Conservation (phyloP, 1,284 basidiomycete genomes). For the Chiua sp. region DNA sequence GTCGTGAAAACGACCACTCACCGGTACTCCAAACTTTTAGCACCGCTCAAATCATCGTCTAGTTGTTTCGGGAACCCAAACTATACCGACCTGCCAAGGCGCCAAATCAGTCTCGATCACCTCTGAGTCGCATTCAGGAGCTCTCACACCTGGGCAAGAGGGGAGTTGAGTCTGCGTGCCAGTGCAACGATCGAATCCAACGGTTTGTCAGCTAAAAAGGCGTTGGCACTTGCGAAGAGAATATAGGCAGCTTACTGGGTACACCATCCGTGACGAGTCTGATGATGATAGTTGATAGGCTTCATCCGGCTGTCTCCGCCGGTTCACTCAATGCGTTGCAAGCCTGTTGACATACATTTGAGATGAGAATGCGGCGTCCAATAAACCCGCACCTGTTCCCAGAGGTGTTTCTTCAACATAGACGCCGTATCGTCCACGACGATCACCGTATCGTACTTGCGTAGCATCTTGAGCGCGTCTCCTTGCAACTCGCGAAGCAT, state of each 20-base stretch:
- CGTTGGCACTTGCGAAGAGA: not conserved
- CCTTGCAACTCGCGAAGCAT: conserved; percentile 39
- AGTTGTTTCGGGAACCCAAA: conserved; percentile 59
- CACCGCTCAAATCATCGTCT: conserved; percentile 50
- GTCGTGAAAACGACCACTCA: conserved; percentile 20
- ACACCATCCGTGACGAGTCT: conserved; percentile 70
- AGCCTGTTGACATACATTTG: conserved; percentile 6
- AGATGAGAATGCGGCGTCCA: too few relatives aligned
- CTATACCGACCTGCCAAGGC: conserved; percentile 52
- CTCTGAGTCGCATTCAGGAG: not conserved
- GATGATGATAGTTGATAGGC: conserved; percentile 63
- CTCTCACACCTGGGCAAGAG: conserved; percentile 54
- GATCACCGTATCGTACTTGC: conserved; percentile 56
- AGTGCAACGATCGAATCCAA: conserved; percentile 52
- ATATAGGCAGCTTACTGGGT: conserved; percentile 46
- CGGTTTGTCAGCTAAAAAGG: conserved; percentile 52
- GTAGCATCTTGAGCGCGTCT: conserved; percentile 48
- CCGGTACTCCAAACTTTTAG: conserved; percentile 42
- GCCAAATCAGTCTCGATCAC: conserved; percentile 3
- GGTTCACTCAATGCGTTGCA: conserved; percentile 46
- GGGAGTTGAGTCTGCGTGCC: conserved; percentile 54
- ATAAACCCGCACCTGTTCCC: conserved; percentile 51
- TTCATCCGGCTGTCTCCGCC: conserved; percentile 50
- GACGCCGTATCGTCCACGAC: conserved; percentile 65
- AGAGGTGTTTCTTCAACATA: conserved; percentile 50